A percentile compares a stretch with the other conserved stretches of the same genome.
Evolutionary conservation across 129 eudicot species (phyloP).

Genomic region (Lonicera japonica): DNA sequence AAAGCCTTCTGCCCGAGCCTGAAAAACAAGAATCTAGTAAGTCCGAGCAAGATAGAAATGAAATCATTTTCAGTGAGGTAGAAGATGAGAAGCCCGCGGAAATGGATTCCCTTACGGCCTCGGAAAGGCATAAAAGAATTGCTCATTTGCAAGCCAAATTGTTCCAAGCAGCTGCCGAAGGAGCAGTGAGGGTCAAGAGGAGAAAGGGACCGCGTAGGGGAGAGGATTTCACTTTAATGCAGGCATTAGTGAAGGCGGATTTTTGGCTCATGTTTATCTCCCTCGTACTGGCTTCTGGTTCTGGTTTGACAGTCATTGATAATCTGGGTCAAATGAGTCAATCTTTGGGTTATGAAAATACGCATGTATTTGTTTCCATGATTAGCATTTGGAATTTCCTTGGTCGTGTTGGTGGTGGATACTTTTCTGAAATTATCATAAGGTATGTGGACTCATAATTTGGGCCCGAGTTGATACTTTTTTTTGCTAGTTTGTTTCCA

Average conservation of each 20-base stretch:
- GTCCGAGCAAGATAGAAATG: constrained; percentile 22
- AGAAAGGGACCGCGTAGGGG: constrained; percentile 65
- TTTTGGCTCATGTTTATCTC: constrained; percentile 66
- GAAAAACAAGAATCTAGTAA: constrained; percentile 20
- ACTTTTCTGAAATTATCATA: constrained; percentile 55
- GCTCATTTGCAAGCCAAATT: constrained; percentile 57
- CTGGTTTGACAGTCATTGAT: constrained; percentile 64
- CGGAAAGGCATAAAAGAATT: constrained; percentile 42
- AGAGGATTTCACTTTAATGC: constrained; percentile 60
- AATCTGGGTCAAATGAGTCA: constrained; percentile 70
- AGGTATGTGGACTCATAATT: constrained; percentile 24
- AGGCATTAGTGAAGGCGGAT: constrained; percentile 61
- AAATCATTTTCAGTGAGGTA: constrained; percentile 41
- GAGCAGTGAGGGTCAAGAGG: constrained; percentile 42
- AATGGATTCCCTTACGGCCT: constrained; percentile 28
- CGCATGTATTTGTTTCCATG: constrained; percentile 59
- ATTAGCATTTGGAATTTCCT: constrained; percentile 78
- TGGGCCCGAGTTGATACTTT: not conserved
- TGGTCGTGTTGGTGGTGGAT: constrained; percentile 75
- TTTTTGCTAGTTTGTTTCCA: not conserved
- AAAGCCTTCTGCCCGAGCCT: constrained; percentile 36
- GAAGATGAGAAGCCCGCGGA: constrained; percentile 41
- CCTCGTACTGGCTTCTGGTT: constrained; percentile 58
- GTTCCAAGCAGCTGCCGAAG: constrained; percentile 65
- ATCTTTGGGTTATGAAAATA: constrained; percentile 50